phyloP scores from a whole-genome alignment of 441 rosid genomes.

The Populus trichocarpa region DNA sequence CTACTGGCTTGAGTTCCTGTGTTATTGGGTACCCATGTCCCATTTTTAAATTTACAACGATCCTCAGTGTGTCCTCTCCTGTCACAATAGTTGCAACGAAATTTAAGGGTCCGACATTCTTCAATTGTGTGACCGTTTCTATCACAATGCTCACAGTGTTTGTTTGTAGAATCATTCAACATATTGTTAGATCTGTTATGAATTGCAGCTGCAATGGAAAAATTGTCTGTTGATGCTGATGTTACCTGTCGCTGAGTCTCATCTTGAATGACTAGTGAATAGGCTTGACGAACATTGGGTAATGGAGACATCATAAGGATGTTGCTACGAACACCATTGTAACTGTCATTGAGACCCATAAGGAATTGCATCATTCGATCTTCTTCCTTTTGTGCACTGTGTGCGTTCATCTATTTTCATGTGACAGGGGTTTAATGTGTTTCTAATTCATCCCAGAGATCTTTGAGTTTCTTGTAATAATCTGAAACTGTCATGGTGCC shows the following conservation, averaged over 20 bases:
- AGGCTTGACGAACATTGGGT: not conserved
- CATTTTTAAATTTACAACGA: not conserved
- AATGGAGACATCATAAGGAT: no score
- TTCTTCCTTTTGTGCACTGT: not conserved
- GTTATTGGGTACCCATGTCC: not conserved
- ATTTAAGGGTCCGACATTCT: not conserved
- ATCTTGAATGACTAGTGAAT: not conserved
- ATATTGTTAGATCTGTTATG: not conserved
- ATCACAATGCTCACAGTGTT: not conserved
- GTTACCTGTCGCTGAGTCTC: not conserved
- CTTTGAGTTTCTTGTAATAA: no score
- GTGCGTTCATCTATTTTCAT: not conserved
- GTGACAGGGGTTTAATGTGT: not conserved
- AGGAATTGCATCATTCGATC: not conserved
- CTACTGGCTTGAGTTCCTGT: no score
- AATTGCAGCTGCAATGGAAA: no score
- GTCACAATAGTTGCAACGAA: not conserved
- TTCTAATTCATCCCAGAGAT: no score
- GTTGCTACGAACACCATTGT: no score
- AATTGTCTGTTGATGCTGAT: no score
- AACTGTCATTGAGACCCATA: not conserved
- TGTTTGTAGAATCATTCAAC: no score
- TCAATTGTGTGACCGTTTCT: not conserved
- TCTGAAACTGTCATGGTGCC: no score
- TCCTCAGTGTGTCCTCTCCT: not conserved